Base-by-base conservation (phyloP, 345 rosid genomes). In the Gynandropsis gynandra region DNA sequence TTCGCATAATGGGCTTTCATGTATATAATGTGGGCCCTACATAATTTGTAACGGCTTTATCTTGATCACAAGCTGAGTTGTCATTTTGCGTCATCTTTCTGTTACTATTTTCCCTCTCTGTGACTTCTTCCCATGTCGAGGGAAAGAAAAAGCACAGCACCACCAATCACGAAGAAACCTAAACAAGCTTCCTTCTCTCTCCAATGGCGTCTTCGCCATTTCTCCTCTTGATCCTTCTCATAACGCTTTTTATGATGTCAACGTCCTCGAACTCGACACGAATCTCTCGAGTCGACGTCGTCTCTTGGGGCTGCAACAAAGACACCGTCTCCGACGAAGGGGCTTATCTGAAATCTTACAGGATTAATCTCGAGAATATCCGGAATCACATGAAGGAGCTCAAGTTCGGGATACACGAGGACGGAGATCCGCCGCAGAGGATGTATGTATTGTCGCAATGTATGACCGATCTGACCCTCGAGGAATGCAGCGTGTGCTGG, bases 361-460 rank as follows among this genome's bases (percentile, higher is more conserved):
- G 54, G n/a, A 1, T 9, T 0, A 44, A 61, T 14, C 21, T 75
- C 42, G 52, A 54, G n/a, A 5, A 12, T 10, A 69, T 72, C 68
- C 42, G 42, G 52, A 35, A 35, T 2, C 72, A 70, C 13, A 70
- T 76, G 65, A 45, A 24, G 33, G 53, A 47, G 0, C 27, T 27
- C 39, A 76, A 68, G 51, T 76, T 72, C 10, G 82, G 76, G 1
- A 48, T 43, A 2, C 58, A 34, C 11, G 72, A 72, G 17, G 33
- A 47, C 0, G 84, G 84, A 10, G 34, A 55, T 11, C 58, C 76
- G 1, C 77, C 79, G 6, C 68, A 64, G 43, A 72, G 44, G 42
- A n/a, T 68, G 57, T 63, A 54, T 16, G 29, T 68, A 16, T 58
- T 79, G 44, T 50, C 72, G 10, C 80, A 79, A 47, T 79, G 80